Percentiles rank a stretch among this genome's conserved stretches.
phyloP scores from a whole-genome alignment of 257 asterid genomes.

The Rehmannia glutinosa region DNA sequence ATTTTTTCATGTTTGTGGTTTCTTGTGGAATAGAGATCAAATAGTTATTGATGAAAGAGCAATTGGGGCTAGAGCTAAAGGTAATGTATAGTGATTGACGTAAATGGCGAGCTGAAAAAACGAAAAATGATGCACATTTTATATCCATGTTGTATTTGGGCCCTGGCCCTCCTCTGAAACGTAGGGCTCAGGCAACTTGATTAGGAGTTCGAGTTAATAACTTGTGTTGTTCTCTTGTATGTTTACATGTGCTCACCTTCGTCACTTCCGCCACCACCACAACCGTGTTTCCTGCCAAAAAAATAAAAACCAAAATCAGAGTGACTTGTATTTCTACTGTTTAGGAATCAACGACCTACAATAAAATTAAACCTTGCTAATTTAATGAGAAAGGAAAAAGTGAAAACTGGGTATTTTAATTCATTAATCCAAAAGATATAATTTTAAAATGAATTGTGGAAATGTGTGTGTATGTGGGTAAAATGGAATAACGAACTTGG shows the following conservation, averaged over 20 bases:
- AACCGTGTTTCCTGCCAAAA: not conserved
- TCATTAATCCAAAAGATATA: too few species aligned
- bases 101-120: not conserved
- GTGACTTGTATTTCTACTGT: too few species aligned
- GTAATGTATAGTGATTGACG: not conserved
- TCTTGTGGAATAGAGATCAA: not conserved
- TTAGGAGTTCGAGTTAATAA: too few species aligned
- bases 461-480: not conserved
- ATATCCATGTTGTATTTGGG: not conserved
- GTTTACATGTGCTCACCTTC: not conserved
- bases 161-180: too few species aligned
- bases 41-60: not conserved
- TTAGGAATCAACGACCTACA: too few species aligned
- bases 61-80: not conserved
- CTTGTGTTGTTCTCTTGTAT: too few species aligned
- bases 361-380: too few species aligned
- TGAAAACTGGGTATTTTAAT: too few species aligned
- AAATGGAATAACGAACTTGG: not conserved
- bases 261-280: not conserved
- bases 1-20: not conserved
- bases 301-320: too few species aligned
- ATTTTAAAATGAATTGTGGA: not conserved
- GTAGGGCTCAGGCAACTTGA: not conserved
- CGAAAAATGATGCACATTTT: not conserved
- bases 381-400: too few species aligned